phyloP scores from a whole-genome alignment of 768 basidiomycete species.

The Auriscalpium vulgare region DNA sequence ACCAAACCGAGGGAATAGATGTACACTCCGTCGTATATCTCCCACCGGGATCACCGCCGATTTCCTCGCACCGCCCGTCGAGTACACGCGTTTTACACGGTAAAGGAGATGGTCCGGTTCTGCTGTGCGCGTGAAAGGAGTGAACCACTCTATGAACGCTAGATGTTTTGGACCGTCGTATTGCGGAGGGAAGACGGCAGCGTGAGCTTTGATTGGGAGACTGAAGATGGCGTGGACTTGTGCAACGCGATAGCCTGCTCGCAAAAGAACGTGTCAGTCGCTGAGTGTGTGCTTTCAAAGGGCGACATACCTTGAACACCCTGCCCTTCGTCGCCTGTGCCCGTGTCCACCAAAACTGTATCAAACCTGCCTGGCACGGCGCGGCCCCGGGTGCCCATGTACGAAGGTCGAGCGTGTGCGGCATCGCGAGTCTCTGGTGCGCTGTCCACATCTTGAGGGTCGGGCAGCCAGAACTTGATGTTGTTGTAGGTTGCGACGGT shows the following conservation, averaged over 20 bases:
- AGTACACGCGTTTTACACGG: constrained; percentile 12
- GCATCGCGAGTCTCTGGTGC: constrained; percentile 18
- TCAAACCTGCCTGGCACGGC: constrained; percentile 26
- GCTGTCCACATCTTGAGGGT: neutral
- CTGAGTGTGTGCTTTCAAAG: constrained; percentile 15
- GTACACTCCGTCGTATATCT: constrained; percentile 20
- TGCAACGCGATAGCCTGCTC: constrained; percentile 20
- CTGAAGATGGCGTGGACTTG: constrained; percentile 20
- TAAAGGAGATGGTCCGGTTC: constrained; percentile 20
- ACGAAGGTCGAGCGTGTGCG: constrained; percentile 25
- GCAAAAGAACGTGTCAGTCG: neutral
- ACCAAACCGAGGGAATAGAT: constrained; percentile 27
- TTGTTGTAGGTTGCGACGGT: constrained; percentile 26
- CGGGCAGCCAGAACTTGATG: constrained; percentile 14
- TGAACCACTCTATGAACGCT: constrained; percentile 26
- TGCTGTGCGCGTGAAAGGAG: constrained; percentile 11
- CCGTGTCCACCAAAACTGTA: constrained; percentile 22
- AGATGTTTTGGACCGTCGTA: constrained; percentile 13
- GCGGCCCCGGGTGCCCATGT: constrained; percentile 7
- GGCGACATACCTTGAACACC: too few species aligned
- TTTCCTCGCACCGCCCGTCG: neutral
- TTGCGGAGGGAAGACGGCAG: neutral
- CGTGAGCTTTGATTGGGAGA: constrained; percentile 2
- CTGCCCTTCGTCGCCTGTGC: neutral
- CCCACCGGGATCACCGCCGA: constrained; percentile 17